Percentiles rank a stretch among this genome's conserved stretches.
Conservation (phyloP, 2,329 filamentous ascomycete genomes). For the Fusarium circinatum region DNA sequence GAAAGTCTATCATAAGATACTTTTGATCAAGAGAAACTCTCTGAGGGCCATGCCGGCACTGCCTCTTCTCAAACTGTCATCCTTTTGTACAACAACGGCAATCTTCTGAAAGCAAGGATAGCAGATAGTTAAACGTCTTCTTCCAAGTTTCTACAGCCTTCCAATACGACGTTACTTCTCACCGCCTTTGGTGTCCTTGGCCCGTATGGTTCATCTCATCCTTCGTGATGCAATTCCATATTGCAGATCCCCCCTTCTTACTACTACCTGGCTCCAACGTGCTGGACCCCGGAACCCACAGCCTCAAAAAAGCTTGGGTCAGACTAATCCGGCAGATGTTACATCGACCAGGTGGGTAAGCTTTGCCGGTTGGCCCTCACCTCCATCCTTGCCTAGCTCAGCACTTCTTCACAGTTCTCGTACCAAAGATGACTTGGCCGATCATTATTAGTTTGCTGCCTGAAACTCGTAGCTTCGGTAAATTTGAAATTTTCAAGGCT, state of each 20-base stretch:
- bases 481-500: background rate
- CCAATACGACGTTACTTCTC: background rate
- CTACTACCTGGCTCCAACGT: constrained; percentile 1
- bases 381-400: background rate
- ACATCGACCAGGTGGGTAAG: background rate
- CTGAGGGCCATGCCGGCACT: background rate
- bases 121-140: background rate
- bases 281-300: background rate
- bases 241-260: constrained; percentile 2
- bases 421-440: background rate
- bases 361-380: background rate
- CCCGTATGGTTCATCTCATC: background rate
- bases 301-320: background rate
- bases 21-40: background rate
- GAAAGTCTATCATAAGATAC: background rate
- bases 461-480: constrained; percentile 14
- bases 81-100: background rate
- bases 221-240: background rate
- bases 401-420: background rate
- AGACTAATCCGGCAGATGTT: background rate
- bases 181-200: background rate
- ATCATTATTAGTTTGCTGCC: background rate
- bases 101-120: background rate
- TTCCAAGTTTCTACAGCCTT: background rate
- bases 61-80: background rate